phyloP scores from a whole-genome alignment of 1,139 yeast genomes.

The Saccharomyces hybrid region DNA sequence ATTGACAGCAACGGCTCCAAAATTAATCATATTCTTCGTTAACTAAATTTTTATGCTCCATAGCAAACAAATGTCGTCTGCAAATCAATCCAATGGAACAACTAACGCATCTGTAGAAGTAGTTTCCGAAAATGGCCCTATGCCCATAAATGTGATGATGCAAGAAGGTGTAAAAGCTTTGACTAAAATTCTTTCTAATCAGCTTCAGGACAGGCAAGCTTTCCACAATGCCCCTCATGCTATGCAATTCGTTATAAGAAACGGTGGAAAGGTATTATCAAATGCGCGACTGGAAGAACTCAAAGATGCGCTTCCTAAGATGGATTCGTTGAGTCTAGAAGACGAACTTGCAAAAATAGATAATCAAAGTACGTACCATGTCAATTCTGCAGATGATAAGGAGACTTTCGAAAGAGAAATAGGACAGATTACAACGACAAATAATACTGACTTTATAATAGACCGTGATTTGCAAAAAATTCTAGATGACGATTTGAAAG shows the following conservation, averaged over 20 bases:
- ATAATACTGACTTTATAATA: conserved; percentile 2
- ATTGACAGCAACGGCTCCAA: not conserved
- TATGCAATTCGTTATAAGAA: conserved; percentile 24
- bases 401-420: not conserved
- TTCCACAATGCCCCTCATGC: conserved; percentile 17
- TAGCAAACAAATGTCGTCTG: conserved; percentile 4
- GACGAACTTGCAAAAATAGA: conserved; percentile 12
- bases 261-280: conserved; percentile 6
- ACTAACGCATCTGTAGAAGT: conserved; percentile 23
- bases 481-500: conserved; percentile 14
- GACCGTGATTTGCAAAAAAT: conserved; percentile 5
- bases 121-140: conserved; percentile 26
- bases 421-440: not conserved
- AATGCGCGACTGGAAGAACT: not conserved
- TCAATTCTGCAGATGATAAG: not conserved
- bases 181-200: conserved; percentile 25
- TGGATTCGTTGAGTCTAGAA: conserved; percentile 3
- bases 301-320: not conserved
- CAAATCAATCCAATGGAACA: conserved; percentile 2
- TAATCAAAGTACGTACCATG: conserved; percentile 11
- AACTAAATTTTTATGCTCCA: not conserved
- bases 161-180: conserved; percentile 31
- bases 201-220: conserved; percentile 24
- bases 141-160: conserved; percentile 30
- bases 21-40: not conserved